A percentile compares a stretch with the other conserved stretches of the same genome.
phyloP scores from a whole-genome alignment of 2,329 filamentous ascomycete species.

The Trichoderma citrinoviride region DNA sequence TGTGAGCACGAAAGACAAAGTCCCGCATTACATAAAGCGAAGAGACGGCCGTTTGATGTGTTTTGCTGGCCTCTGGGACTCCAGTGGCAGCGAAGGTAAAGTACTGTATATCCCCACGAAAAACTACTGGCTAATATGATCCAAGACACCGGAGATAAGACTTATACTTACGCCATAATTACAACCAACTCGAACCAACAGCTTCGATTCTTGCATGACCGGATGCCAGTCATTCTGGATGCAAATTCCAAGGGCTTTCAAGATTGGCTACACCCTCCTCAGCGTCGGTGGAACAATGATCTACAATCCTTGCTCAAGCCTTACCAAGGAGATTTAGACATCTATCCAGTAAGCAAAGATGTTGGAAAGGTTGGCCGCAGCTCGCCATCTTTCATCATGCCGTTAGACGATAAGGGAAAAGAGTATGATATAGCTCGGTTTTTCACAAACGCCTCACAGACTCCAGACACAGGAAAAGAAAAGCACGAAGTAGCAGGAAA shows the following conservation, averaged over 20 bases:
- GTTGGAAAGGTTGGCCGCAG: constrained; percentile 95
- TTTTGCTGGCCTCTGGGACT: constrained; percentile 90
- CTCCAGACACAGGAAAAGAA: background rate
- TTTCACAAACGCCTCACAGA: constrained; percentile 58
- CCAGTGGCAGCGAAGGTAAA: constrained; percentile 72
- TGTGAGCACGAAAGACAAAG: constrained; percentile 70
- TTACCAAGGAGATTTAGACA: constrained; percentile 73
- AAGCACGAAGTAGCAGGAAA: background rate
- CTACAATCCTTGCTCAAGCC: constrained; percentile 78
- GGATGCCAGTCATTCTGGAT: constrained; percentile 93
- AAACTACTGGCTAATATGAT: background rate
- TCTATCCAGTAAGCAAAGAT: constrained; percentile 82
- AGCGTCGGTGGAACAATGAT: constrained; percentile 71
- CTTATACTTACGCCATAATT: constrained; percentile 90
- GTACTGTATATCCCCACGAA: background rate
- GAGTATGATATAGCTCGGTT: constrained; percentile 94
- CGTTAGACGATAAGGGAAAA: constrained; percentile 80
- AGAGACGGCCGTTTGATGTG: constrained; percentile 83
- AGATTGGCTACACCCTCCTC: constrained; percentile 74
- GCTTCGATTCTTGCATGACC: constrained; percentile 82
- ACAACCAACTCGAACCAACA: constrained; percentile 84
- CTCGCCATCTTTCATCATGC: constrained; percentile 77
- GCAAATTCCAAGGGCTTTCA: constrained; percentile 67
- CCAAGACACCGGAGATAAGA: constrained; percentile 52
- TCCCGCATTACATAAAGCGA: constrained; percentile 80